Evolutionary conservation across 345 rosid genomes (phyloP), one percentile per base, ranked within the genome.

Genomic region (Ceriops tagal): DNA sequence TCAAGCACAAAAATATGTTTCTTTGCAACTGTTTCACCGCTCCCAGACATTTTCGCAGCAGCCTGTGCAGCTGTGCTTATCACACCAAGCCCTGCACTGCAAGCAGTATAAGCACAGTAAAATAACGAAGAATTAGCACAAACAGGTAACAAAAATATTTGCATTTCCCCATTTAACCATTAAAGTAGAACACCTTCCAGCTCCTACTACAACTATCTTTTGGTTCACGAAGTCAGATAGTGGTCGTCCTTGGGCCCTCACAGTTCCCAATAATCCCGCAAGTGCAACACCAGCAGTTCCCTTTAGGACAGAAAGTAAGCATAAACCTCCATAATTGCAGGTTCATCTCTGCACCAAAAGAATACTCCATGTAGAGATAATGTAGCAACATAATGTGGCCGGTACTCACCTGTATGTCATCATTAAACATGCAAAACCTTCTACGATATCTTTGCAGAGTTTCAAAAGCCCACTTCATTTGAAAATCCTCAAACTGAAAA

Each of bases 251-350:
- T 95, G 99, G 59, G 99, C 87, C 83, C 99, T 87, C 30, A 89
- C 97, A 65, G 92, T 68, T 78, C 99, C 98, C 81, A 95, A 79
- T 56, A 95, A 76, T 64, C 97, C 99, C 18, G 99, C 99, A 65
- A 95, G 90, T 67, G 99, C 99, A 74, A 95, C 97, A 81, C 99
- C 99, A 76, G 99, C 99, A 72, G 99, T 92, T 83, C 99, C 99
- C 99, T 95, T 61, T 22, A 53, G 73, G 30, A 74, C 47, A 80
- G 15, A 22, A 68, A 56, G 65, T 65, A 64, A 73, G 69, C 61
- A 51, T 35, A 78, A 13, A 58, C 22, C 53, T 20, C 24, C 49
- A 68, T n/a, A 46, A 64, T 19, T 57, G 65, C 39, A 34, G 52
- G 57, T 51, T 30, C 69, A 74, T 30, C n/a, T 39, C 70, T 26